Base-by-base conservation (phyloP, 768 basidiomycete species). In the Tulasnella sp. region DNA sequence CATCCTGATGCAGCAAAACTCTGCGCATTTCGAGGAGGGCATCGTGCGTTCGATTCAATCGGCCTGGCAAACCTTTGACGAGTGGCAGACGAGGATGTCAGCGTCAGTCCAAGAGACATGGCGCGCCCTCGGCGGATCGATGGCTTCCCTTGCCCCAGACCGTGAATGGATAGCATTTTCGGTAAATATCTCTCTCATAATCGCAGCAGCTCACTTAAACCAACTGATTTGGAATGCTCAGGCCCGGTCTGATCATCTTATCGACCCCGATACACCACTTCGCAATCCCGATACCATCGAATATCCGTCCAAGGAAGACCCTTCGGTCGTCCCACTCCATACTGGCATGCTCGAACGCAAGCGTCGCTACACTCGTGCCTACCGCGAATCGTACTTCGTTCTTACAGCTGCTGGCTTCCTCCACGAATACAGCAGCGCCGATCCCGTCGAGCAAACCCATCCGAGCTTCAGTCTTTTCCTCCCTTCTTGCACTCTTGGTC, bases 1-100 rank as follows among this genome's bases (percentile, higher is more conserved):
- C 83, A 92, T 99, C 83, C 97, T 99, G 85, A 98, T 97, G 91
- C 97, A 99, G 83, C 96, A 97, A 82, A 97, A 97, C 84, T 94
- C 93, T 21, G 97, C 97, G 31, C 93, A 97, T 84, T 99, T 99
- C 82, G 98, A 99, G 85, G 94, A 95, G 82, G 97, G 96, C 76
- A 94, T 99, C 83, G 95, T 99, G 38, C 93, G 94, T 80, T 92
- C 95, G 3, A 90, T 99, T 81, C 96, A 99, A 85, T 96, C 95
- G 27, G 96, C 98, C 0, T 99, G 98, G 98, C 90, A 92, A 79
- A 99, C 97, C 0, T 99, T 93, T 84, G 94, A 97, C 83, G 97
- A 99, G 83, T 96, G 94, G 94, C 91, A 93, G 71, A 89, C 93
- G 3, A 94, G 98, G 82, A 93, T 94, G 87, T 89, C 91, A 39